Evolutionary conservation across 2,329 filamentous ascomycete species (phyloP).

Genomic region (Penicillium hesseltinei): DNA sequence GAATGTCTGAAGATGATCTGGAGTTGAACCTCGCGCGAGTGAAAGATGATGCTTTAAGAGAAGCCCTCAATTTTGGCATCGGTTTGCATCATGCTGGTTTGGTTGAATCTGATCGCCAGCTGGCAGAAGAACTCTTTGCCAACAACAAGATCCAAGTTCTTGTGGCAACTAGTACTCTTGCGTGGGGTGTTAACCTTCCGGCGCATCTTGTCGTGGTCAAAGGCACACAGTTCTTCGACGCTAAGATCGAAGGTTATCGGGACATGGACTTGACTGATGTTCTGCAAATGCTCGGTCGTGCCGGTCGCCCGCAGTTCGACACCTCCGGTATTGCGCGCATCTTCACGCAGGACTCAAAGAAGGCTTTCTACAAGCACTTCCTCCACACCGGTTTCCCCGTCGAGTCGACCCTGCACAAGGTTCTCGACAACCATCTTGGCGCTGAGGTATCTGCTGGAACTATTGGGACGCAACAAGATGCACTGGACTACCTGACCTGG

Average conservation of each 20-base stretch:
- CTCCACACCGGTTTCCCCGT: slow-evolving; percentile 96
- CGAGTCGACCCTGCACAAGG: slow-evolving; percentile 92
- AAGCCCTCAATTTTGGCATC: slow-evolving; percentile 96
- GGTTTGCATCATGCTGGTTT: slow-evolving; percentile 96
- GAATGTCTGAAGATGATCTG: slow-evolving; percentile 92
- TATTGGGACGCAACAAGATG: slow-evolving; percentile 91
- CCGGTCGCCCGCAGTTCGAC: slow-evolving; percentile 94
- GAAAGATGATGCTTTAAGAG: slow-evolving; percentile 87
- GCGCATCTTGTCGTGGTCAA: slow-evolving; percentile 97
- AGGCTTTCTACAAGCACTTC: slow-evolving; percentile 99
- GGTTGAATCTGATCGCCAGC: slow-evolving; percentile 86
- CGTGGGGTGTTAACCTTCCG: slow-evolving; percentile 97
- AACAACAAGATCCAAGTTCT: slow-evolving; percentile 98
- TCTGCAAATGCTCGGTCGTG: slow-evolving; percentile 94
- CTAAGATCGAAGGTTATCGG: slow-evolving; percentile 94
- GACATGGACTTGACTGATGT: slow-evolving; percentile 99
- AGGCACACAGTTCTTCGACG: slow-evolving; percentile 96
- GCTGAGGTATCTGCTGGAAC: slow-evolving; percentile 94
- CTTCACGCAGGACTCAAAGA: slow-evolving; percentile 96
- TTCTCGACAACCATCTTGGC: slow-evolving; percentile 93
- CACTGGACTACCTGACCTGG: slow-evolving; percentile 96
- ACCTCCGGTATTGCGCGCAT: slow-evolving; percentile 93
- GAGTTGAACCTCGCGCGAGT: slow-evolving; percentile 83
- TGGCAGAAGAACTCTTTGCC: slow-evolving; percentile 91
- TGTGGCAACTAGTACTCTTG: slow-evolving; percentile 90